Percentiles rank a stretch among this genome's conserved stretches.
These are phyloP conservation scores for Backusella luteola DNA, from an alignment of 192 early-diverging fungal genomes.

Conservation along the genomic window DNA sequence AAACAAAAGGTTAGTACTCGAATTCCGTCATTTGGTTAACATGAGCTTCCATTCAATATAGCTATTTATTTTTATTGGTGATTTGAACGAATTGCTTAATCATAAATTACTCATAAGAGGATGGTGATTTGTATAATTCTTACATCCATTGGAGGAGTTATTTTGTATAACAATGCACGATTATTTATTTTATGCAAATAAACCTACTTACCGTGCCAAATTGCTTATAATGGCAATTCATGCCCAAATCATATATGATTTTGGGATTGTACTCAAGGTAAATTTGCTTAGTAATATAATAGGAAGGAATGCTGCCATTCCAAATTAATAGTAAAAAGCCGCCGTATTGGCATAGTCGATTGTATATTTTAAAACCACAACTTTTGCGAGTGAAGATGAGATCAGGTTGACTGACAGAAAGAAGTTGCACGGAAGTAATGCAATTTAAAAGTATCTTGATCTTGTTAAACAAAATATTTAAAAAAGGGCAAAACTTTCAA, in stretches of 20 bases:
- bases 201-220: not conserved
- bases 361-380: not conserved
- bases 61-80: too few relatives aligned
- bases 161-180: not conserved
- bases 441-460: not conserved
- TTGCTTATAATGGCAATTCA: not conserved
- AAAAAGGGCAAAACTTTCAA: not conserved
- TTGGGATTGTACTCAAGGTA: not conserved
- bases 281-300: not conserved
- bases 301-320: not conserved
- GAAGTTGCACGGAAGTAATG: not conserved
- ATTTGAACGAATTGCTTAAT: too few relatives aligned
- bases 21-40: not conserved
- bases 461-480: not conserved
- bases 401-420: not conserved
- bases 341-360: not conserved
- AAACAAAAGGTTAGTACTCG: not conserved
- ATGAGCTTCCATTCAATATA: not conserved
- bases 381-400: not conserved
- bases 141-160: not conserved
- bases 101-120: too few relatives aligned
- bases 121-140: too few relatives aligned
- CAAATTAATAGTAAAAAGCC: not conserved
- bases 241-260: not conserved
- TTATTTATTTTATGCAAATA: not conserved